Conservation (phyloP, 345 rosid genomes). For the Eucalyptus grandis region DNA sequence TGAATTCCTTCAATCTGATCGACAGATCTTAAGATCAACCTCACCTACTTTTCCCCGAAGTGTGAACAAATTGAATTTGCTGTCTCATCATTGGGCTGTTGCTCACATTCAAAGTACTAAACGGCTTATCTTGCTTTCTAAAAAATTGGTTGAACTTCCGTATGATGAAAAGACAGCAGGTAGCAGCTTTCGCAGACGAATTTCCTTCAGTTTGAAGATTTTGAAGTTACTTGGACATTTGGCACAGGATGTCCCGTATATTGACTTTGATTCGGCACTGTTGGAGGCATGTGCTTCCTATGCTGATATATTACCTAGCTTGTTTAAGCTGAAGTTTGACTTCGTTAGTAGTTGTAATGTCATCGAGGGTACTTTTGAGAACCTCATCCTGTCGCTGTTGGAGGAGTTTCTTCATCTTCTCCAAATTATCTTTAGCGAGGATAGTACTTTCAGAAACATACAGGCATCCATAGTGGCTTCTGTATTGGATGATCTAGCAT, state of each 20-base stretch:
- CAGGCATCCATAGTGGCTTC: conserved; percentile 68
- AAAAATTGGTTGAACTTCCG: conserved; percentile 45
- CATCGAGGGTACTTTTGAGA: conserved; percentile 69
- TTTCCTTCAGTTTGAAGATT: conserved; percentile 62
- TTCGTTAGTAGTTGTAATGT: conserved; percentile 37
- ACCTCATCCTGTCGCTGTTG: conserved; percentile 42
- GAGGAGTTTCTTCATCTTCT: conserved; percentile 85
- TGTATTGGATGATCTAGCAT: conserved; percentile 51
- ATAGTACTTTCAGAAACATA: conserved; percentile 46
- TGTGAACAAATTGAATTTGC: conserved; percentile 39
- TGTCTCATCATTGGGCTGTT: conserved; percentile 78
- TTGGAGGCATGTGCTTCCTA: conserved; percentile 62
- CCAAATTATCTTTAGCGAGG: conserved; percentile 55
- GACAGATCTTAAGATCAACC: conserved; percentile 24
- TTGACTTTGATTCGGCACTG: conserved; percentile 47
- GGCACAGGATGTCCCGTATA: conserved; percentile 41
- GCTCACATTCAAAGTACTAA: conserved; percentile 47
- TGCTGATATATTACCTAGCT: conserved; percentile 42
- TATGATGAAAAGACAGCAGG: conserved; percentile 50
- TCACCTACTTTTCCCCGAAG: conserved; percentile 30
- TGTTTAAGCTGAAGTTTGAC: conserved; percentile 51
- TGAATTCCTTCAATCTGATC: conserved; percentile 50
- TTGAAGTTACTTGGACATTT: conserved; percentile 66
- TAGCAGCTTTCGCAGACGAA: conserved; percentile 34
- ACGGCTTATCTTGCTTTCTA: conserved; percentile 54